Conservation (phyloP, 2,329 filamentous ascomycete genomes). For the Capronia epimyces region DNA sequence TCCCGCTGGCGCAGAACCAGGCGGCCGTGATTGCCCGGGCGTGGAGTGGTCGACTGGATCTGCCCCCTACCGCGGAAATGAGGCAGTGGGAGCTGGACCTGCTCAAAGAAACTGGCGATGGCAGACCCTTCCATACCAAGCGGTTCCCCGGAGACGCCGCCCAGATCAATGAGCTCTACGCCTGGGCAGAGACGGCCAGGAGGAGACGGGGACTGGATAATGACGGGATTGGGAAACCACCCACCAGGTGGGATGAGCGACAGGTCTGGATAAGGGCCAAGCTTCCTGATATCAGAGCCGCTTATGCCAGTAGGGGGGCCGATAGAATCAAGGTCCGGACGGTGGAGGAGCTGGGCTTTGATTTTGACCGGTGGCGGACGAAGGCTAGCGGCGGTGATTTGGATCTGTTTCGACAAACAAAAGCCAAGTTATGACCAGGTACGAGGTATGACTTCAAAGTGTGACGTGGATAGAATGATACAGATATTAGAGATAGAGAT, state of each 20-base stretch:
- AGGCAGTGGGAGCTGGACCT: conserved; percentile 42
- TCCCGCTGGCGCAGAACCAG: conserved; percentile 73
- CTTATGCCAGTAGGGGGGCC: conserved; percentile 63
- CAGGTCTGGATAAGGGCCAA: conserved; percentile 66
- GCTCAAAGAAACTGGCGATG: conserved; percentile 28
- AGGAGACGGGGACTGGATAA: conserved; percentile 38
- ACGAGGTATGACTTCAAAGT: too few species aligned
- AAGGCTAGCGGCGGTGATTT: conserved; percentile 13
- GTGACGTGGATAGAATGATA: too few species aligned
- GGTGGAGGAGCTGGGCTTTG: conserved; percentile 67
- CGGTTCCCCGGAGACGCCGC: conserved; percentile 45
- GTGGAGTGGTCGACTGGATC: conserved; percentile 63
- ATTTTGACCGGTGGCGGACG: conserved; percentile 43
- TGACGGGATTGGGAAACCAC: conserved; percentile 56
- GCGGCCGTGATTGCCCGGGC: conserved; percentile 69
- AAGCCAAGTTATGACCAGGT: conserved; percentile 5
- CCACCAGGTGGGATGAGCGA: conserved; percentile 65
- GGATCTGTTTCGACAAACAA: conserved; percentile 12
- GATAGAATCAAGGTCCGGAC: conserved; percentile 52
- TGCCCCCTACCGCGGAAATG: conserved; percentile 62
- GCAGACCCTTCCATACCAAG: conserved; percentile 49
- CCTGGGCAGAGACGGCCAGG: conserved; percentile 39
- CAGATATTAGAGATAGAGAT: background rate
- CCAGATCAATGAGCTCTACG: conserved; percentile 42
- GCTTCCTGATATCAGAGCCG: conserved; percentile 64